phyloP scores from a whole-genome alignment of 805 yeast species.

The Torulaspora gathmanii region DNA sequence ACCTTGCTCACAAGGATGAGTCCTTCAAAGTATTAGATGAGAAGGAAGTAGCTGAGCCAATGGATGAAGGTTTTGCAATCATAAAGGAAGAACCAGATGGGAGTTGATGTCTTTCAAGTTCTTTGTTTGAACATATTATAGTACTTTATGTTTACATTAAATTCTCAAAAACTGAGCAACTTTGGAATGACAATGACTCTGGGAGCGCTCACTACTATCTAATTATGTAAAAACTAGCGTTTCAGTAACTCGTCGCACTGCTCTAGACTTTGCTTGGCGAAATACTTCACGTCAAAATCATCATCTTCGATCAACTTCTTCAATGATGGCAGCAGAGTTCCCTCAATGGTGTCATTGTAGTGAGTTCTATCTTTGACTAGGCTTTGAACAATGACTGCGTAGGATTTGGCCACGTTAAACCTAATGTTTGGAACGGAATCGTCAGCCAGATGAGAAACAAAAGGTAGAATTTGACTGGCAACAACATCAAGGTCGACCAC shows the following conservation, averaged over 20 bases:
- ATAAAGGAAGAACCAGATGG: conserved; percentile 2
- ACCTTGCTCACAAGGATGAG: conserved; percentile 9
- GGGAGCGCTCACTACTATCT: neutral
- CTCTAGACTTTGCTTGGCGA: conserved; percentile 62
- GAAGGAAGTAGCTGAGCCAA: conserved; percentile 4
- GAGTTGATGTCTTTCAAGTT: neutral
- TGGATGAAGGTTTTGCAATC: conserved; percentile 2
- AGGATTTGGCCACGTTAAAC: conserved; percentile 89
- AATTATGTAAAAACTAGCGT: conserved; percentile 1
- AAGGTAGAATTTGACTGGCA: conserved; percentile 68
- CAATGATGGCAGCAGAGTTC: conserved; percentile 59
- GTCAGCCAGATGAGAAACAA: conserved; percentile 59
- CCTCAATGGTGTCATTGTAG: conserved; percentile 39
- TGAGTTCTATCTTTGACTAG: conserved; percentile 36
- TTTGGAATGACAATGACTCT: neutral
- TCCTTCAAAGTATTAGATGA: conserved; percentile 5
- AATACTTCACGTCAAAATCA: conserved; percentile 87
- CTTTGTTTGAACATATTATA: neutral
- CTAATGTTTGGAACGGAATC: conserved; percentile 94
- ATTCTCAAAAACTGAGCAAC: neutral
- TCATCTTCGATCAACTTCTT: conserved; percentile 61
- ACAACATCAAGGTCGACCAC: conserved; percentile 58
- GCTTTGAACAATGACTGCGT: conserved; percentile 55
- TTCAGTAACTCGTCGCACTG: conserved; percentile 24
- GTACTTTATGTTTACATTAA: conserved; percentile 2